Base-by-base conservation (phyloP, 371 early-diverging fungal species). In the Zychaea mexicana region DNA sequence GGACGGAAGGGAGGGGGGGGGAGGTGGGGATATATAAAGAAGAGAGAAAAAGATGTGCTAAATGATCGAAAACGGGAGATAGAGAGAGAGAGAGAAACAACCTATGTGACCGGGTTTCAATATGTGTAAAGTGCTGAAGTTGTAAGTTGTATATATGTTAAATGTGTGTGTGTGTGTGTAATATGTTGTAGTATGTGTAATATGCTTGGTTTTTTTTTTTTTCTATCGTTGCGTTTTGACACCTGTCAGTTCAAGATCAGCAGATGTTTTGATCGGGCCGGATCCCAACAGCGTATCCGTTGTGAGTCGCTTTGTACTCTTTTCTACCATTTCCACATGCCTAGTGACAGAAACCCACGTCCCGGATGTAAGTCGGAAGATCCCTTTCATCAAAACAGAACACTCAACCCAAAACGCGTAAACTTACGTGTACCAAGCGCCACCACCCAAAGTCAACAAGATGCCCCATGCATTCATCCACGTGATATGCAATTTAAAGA, bases 361-460 rank as follows among this genome's bases (percentile, higher is more conserved):
- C n/a, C n/a, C n/a, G n/a, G n/a, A n/a, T n/a, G n/a, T n/a, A n/a
- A n/a, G n/a, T n/a, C n/a, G n/a, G n/a, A 24, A 4, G 6, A 49
- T 49, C 12, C 5, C 15, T 17, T 22, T 21, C 8, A 22, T 60
- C 15, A 61, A 55, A 36, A 26, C 13, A 38, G 22, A 19, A 28
- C 8, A 36, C 15, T 36, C 15, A 36, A 10, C 8, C 8, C 15
- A 36, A 10, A 36, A n/a, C n/a, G 38, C 9, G 46, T 17, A 32
- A 52, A 70, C 67, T 74, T 76, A 81, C 82, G 72, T 74, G 58
- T 82, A 89, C 78, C 75, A 86, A 52, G 82, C 85, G 58, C 96
- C 94, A 54, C 96, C 96, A 30, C 69, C 57, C 30, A 95, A 72
- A 1, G 96, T 95, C 66, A 93, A 69, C 24, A 88, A 45, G 64